A percentile compares a stretch with the other conserved stretches of the same genome.
Evolutionary conservation across 2,329 filamentous ascomycete species (phyloP).

Genomic region (Trichoderma hamatum): DNA sequence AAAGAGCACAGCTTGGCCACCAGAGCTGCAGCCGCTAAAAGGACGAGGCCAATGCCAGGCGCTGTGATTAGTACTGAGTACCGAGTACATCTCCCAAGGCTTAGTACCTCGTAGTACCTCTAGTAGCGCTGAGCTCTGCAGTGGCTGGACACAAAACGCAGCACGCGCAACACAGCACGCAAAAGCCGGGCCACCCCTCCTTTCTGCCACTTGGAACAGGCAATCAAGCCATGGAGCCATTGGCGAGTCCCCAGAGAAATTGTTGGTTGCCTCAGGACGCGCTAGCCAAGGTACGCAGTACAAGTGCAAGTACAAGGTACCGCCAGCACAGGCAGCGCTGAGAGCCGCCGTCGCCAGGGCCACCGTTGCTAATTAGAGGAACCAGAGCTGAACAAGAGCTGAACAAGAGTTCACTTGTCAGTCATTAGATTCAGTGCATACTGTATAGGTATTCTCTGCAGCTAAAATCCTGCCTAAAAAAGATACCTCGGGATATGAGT

Average conservation of each 20-base stretch:
- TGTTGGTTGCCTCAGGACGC: conserved; percentile 28
- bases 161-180: not conserved
- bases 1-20: not conserved
- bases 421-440: not conserved
- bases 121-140: not conserved
- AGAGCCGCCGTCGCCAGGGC: not conserved
- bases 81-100: not conserved
- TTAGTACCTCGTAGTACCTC: not conserved
- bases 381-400: not conserved
- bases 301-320: not conserved
- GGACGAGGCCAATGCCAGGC: not conserved
- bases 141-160: not conserved
- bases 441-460: not conserved
- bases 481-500: not conserved
- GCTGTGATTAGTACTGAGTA: not conserved
- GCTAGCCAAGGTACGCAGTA: conserved; percentile 20
- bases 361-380: not conserved
- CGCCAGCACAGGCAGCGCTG: not conserved
- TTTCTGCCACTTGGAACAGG: conserved; percentile 17
- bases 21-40: not conserved
- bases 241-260: conserved; percentile 26
- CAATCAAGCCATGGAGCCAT: conserved; percentile 20
- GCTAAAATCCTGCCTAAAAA: not conserved
- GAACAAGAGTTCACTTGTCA: not conserved
- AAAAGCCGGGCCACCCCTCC: conserved; percentile 7